Evolutionary conservation across 306 rosid species (phyloP), one percentile per base, ranked within the genome.

Genomic region (Lupinus albus): DNA sequence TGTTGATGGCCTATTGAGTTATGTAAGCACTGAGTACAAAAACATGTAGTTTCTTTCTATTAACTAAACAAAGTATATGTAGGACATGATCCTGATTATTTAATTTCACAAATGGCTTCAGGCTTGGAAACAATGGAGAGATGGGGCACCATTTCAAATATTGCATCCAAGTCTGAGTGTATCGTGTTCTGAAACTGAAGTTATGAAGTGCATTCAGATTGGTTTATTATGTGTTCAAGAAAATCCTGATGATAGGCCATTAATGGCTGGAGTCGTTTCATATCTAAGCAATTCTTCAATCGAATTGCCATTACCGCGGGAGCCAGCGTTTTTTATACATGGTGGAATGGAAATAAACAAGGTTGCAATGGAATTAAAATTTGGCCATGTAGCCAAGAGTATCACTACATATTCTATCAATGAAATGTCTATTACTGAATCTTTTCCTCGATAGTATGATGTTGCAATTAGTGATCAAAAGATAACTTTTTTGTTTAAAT

Each of bases 211-310:
- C 32, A 70, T 82, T 11, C 73, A 78, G 0, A 66, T 82, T 4
- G 83, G 78, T 45, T 79, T 82, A 44, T 65, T 81, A 16, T 81
- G 85, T 16, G 82, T 77, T 8, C 80, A 81, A 11, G 72, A 67
- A 35, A 77, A 78, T 47, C 83, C 76, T 12, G 17, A 6, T 1
- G 78, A 64, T 1, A 70, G 83, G 15, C 83, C 85, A 9, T 21
- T 67, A 0, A 78, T 82, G 72, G 47, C 71, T 5, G 4, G 11
- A 1, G 52, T 82, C 11, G 77, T 76, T 52, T 8, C 72, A 54
- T 64, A 46, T 39, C 52, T 82, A 8, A 78, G 17, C 1, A 76
- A 68, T 12, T 45, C 50, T 35, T 57, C 66, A 7, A 20, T 30
- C 11, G 20, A 61, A 33, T 78, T 82, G 50, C 79, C 86, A 0